phyloP scores from a whole-genome alignment of 371 early-diverging fungal species.

The Entomophthora muscae region DNA sequence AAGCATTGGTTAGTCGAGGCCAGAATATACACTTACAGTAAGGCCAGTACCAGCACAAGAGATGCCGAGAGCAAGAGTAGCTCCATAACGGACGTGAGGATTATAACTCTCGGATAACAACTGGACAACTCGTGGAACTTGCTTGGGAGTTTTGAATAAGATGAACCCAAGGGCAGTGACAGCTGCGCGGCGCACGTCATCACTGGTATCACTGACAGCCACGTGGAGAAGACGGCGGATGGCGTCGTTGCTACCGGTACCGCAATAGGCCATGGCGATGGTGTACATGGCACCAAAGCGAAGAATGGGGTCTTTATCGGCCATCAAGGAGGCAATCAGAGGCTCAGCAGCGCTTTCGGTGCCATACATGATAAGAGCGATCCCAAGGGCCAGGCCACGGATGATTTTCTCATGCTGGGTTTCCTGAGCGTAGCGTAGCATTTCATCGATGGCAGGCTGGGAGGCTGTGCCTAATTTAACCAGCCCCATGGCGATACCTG shows the following conservation, averaged over 20 bases:
- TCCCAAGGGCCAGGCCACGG: conserved; percentile 83
- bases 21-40: conserved; percentile 16
- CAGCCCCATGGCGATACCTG: conserved; percentile 93
- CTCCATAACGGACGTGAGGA: conserved; percentile 96
- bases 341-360: conserved; percentile 82
- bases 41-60: conserved; percentile 93
- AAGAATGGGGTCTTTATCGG: conserved; percentile 87
- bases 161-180: conserved; percentile 96
- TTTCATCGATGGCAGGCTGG: conserved; percentile 66
- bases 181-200: conserved; percentile 96
- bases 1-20: not conserved
- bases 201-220: conserved; percentile 94
- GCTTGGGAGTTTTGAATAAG: conserved; percentile 69
- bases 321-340: conserved; percentile 57
- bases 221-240: conserved; percentile 86
- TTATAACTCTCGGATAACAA: conserved; percentile 95
- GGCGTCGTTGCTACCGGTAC: conserved; percentile 92
- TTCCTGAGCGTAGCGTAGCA: conserved; percentile 89
- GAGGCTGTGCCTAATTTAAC: conserved; percentile 90
- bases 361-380: conserved; percentile 90
- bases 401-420: conserved; percentile 98
- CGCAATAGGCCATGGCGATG: conserved; percentile 93
- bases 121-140: conserved; percentile 93
- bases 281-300: conserved; percentile 94
- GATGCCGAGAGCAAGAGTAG: conserved; percentile 94